These are phyloP conservation scores for Pyricularia sp. DNA, from an alignment of 2,329 filamentous ascomycete species.

Conservation along the genomic window DNA sequence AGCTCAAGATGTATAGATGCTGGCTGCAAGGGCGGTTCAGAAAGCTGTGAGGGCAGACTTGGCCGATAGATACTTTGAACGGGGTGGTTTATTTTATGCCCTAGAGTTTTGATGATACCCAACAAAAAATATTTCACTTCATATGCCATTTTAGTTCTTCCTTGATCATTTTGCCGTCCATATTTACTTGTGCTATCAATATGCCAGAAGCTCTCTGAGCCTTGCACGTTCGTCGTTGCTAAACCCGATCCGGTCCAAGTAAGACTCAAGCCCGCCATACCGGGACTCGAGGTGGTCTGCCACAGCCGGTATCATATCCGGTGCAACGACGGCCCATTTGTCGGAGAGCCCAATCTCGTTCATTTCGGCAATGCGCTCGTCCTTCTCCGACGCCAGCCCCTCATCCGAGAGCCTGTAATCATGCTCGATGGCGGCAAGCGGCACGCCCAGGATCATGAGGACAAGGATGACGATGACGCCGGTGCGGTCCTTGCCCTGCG, in stretches of 20 bases:
- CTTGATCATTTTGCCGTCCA: not conserved
- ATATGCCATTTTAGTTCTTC: not conserved
- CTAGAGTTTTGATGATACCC: constrained; percentile 5
- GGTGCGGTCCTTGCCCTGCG: constrained; percentile 80
- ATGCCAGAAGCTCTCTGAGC: constrained; percentile 32
- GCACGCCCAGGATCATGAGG: constrained; percentile 53
- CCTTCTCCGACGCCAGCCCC: constrained; percentile 49
- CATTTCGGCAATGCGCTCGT: constrained; percentile 59
- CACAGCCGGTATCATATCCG: constrained; percentile 53
- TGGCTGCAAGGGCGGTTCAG: constrained; percentile 84
- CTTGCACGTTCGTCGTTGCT: constrained; percentile 27
- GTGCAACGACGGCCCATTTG: constrained; percentile 61
- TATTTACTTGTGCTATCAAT: constrained; percentile 17
- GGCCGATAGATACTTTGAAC: not conserved
- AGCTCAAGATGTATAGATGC: constrained; percentile 97
- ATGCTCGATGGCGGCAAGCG: constrained; percentile 49
- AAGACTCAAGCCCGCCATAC: constrained; percentile 59
- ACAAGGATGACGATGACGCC: constrained; percentile 62
- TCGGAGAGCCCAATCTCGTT: constrained; percentile 59
- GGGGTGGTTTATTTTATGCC: not conserved
- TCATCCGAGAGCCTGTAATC: constrained; percentile 64
- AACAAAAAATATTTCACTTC: not conserved
- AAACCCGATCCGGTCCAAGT: constrained; percentile 57
- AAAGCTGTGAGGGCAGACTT: constrained; percentile 41
- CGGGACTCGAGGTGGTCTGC: constrained; percentile 44